These are phyloP conservation scores for Suhomyces wounanorum DNA, from an alignment of 1,139 yeast species.

Conservation along the genomic window DNA sequence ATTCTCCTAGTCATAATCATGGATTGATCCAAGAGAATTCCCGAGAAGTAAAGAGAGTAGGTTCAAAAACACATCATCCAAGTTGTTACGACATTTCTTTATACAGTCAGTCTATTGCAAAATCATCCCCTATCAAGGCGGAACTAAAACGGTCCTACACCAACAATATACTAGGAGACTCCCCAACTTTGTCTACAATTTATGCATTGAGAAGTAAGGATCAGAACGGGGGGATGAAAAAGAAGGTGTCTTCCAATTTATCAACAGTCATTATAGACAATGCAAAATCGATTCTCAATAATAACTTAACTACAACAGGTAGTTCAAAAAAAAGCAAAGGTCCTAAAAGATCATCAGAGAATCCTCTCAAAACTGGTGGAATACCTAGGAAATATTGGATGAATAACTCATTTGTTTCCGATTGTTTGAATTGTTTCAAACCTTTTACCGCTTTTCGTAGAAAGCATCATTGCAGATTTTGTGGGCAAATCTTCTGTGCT, in stretches of 20 bases:
- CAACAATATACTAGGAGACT: conserved; percentile 31
- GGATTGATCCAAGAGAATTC: conserved; percentile 3
- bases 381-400: conserved; percentile 81
- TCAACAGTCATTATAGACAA: conserved; percentile 41
- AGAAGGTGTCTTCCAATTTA: conserved; percentile 34
- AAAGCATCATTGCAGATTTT: conserved; percentile 91
- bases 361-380: conserved; percentile 51
- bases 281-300: conserved; percentile 40
- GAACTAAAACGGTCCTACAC: conserved; percentile 36
- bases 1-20: conserved; percentile 19
- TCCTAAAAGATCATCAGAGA: conserved; percentile 43
- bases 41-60: neutral
- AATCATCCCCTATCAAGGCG: conserved; percentile 34
- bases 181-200: conserved; percentile 49
- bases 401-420: conserved; percentile 85
- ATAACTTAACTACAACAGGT: conserved; percentile 25
- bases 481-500: conserved; percentile 94
- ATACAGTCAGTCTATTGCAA: conserved; percentile 33
- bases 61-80: conserved; percentile 16
- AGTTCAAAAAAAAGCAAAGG: conserved; percentile 23
- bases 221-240: conserved; percentile 20
- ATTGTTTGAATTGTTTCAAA: conserved; percentile 75
- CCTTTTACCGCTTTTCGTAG: conserved; percentile 79
- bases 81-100: conserved; percentile 25
- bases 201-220: conserved; percentile 32